Conservation (phyloP, 257 asterid genomes). For the Przewalskia tangutica region DNA sequence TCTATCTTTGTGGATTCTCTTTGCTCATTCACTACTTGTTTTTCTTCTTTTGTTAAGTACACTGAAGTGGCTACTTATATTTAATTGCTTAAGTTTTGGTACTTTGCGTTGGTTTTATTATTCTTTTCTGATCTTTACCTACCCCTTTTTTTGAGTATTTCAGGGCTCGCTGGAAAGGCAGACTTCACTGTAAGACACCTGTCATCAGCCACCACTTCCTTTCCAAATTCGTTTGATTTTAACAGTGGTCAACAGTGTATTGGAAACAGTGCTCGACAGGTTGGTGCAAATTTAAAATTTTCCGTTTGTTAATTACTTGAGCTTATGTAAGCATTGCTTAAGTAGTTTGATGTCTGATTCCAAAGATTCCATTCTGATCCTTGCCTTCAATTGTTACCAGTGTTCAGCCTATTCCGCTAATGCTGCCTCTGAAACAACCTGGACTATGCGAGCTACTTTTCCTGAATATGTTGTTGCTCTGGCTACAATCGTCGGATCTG, state of each 20-base stretch:
- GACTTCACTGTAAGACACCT: constrained; percentile 96
- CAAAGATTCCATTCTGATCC: constrained; percentile 1
- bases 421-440: constrained; percentile 82
- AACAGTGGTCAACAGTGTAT: constrained; percentile 58
- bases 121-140: not conserved
- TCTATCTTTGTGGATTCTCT: not conserved
- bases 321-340: not conserved
- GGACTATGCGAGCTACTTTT: constrained; percentile 90
- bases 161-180: constrained; percentile 88
- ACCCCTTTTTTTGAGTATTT: constrained; percentile 6
- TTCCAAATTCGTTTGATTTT: constrained; percentile 54
- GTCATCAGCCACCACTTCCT: constrained; percentile 56
- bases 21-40: not conserved
- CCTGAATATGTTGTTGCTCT: constrained; percentile 98
- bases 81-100: not conserved
- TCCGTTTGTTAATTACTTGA: constrained; percentile 7
- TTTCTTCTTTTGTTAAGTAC: not conserved
- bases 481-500: constrained; percentile 90
- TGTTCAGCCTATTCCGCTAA: constrained; percentile 76
- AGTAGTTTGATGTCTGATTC: not conserved
- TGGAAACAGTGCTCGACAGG: constrained; percentile 68
- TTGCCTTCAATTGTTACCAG: constrained; percentile 25
- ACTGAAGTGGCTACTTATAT: not conserved
- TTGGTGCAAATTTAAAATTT: constrained; percentile 10
- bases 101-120: not conserved